Percentiles rank a stretch among this genome's conserved stretches.
Evolutionary conservation across 306 rosid genomes (phyloP).

Genomic region (Cicer cuneatum): DNA sequence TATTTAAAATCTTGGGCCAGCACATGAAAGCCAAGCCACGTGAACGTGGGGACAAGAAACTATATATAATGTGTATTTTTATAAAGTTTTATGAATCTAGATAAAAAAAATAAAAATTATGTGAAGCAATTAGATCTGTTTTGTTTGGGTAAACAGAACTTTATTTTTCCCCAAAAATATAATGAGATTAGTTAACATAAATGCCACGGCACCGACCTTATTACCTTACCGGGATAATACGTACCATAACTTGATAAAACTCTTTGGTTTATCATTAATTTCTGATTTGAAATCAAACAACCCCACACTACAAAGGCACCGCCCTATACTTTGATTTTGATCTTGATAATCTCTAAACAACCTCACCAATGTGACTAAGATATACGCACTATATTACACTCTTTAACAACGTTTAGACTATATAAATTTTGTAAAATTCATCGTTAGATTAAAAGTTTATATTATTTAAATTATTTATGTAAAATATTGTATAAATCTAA

Average conservation of each 20-base stretch:
- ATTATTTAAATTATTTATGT: no score
- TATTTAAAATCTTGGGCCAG: conserved; percentile 15
- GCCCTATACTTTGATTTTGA: background rate
- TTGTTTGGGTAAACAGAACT: no score
- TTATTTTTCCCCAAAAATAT: no score
- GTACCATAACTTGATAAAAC: background rate
- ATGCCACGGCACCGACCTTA: conserved; percentile 17
- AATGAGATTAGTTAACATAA: background rate
- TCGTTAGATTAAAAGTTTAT: no score
- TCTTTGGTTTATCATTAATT: background rate
- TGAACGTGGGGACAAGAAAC: conserved; percentile 6
- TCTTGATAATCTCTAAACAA: background rate
- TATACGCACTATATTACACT: no score
- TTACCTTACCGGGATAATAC: background rate
- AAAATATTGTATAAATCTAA: no score
- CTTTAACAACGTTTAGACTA: no score
- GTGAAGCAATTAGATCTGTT: no score
- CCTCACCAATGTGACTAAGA: background rate
- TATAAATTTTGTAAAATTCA: no score
- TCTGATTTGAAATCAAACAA: background rate
- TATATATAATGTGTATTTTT: no score
- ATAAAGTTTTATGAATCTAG: no score
- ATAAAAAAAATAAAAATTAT: no score
- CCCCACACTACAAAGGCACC: conserved; percentile 2
- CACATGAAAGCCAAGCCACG: conserved; percentile 38